phyloP scores from a whole-genome alignment of 176 grass and related monocot species.

The Miscanthus lutarioriparius region DNA sequence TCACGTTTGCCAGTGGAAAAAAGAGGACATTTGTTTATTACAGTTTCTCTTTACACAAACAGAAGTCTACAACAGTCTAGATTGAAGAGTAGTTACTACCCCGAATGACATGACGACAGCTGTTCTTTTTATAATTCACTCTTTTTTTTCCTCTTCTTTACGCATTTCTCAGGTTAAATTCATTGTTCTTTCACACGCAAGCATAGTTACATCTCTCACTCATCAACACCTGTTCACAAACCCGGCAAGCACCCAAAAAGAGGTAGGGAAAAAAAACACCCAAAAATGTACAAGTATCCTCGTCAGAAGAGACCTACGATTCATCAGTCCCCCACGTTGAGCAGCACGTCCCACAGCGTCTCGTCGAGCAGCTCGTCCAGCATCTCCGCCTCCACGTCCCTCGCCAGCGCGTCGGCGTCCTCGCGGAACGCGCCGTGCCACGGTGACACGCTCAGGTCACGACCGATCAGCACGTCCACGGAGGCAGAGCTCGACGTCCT shows the following conservation, averaged over 20 bases:
- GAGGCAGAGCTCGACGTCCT: constrained; percentile 15
- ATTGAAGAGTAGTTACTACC: too few species aligned
- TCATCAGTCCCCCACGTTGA: constrained; percentile 53
- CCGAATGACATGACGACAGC: too few species aligned
- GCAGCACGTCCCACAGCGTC: constrained; percentile 67
- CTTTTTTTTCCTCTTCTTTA: background rate
- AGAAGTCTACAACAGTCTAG: too few species aligned
- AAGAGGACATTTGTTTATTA: too few species aligned
- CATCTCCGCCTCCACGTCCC: constrained; percentile 64
- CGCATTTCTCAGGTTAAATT: background rate
- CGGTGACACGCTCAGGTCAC: constrained; percentile 55
- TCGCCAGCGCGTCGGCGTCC: constrained; percentile 48
- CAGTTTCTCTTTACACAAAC: too few species aligned
- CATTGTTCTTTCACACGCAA: constrained; percentile 4
- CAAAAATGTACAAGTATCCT: constrained; percentile 44
- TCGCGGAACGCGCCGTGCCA: constrained; percentile 57
- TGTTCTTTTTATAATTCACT: background rate
- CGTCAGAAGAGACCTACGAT: background rate
- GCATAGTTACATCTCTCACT: constrained; percentile 17
- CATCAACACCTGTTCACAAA: constrained; percentile 19
- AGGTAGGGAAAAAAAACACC: background rate
- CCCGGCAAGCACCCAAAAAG: constrained; percentile 21
- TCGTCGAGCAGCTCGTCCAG: constrained; percentile 76
- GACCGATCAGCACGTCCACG: constrained; percentile 61
- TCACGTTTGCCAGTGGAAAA: too few species aligned